Evolutionary conservation across 768 basidiomycete genomes (phyloP), one percentile per base, ranked within the genome.

Genomic region (Pulveroboletus ravenelii): DNA sequence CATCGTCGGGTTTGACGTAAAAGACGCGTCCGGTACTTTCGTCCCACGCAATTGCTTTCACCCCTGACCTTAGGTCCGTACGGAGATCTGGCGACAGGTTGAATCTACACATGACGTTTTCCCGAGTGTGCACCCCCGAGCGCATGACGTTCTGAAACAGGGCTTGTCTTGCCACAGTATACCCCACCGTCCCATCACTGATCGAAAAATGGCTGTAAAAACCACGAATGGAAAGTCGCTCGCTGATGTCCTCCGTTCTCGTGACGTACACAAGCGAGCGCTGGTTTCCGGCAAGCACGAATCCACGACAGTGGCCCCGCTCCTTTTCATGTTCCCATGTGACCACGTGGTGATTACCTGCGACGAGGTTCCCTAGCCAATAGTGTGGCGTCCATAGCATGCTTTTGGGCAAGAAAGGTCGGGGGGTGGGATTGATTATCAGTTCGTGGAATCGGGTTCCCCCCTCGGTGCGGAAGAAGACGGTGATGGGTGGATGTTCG

Each of bases 21-120:
- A 79, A 78, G 13, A 85, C 70, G 35, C 83, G 72, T 4, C 84
- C 84, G 12, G 78, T 79, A 20, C 74, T 70, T 62, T 87, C 84
- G 53, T 87, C 85, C 81, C 81, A 87, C 7, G 79, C 71, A 31
- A 85, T 74, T 15, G 78, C 72, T n/a, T 66, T 64, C 32, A 82
- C 61, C 9, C 74, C 77, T 4, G 58, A 38, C 47, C 56, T 31
- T 43, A 59, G 36, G 10, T 62, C 57, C 2, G 41, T 30, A 2
- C 58, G 50, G 5, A 68, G 47, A 41, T 66, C 57, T 2, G 45
- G 18, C 2, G 51, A 27, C 39, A 62, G 13, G 30, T 47, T 47
- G 27, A 68, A 66, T 36, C 57, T 66, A 43, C 64, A 68, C 54
- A 68, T 50, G 51, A 51, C 56, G 5, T 47, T 49, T 31, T 58